Conservation (phyloP, 2,329 filamentous ascomycete genomes). For the Penicillium sclerotigenum region DNA sequence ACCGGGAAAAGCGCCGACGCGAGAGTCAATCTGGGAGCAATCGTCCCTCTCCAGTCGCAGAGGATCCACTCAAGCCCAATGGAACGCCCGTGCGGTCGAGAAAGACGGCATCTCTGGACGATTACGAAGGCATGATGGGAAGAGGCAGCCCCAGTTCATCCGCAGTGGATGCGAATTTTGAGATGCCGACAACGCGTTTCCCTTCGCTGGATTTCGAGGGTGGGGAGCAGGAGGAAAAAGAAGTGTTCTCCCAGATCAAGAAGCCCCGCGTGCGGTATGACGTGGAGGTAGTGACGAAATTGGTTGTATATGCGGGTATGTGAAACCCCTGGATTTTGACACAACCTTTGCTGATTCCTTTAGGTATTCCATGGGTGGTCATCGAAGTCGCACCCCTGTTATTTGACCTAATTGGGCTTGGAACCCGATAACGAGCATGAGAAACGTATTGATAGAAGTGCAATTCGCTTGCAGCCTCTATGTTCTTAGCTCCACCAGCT, state of each 20-base stretch:
- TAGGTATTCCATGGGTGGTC: slow-evolving; percentile 79
- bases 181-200: slow-evolving; percentile 22
- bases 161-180: slow-evolving; percentile 31
- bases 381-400: slow-evolving; percentile 70
- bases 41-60: slow-evolving; percentile 24
- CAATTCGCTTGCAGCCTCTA: not conserved
- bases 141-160: slow-evolving; percentile 52
- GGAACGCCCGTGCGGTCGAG: slow-evolving; percentile 41
- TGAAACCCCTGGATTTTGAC: not conserved
- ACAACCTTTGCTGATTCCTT: slow-evolving; percentile 5
- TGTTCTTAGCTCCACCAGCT: not conserved
- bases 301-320: slow-evolving; percentile 89
- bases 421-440: slow-evolving; percentile 8
- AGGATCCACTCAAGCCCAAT: slow-evolving; percentile 22
- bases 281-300: slow-evolving; percentile 96
- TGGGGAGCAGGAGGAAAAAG: slow-evolving; percentile 59
- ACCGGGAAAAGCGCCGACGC: slow-evolving; percentile 68
- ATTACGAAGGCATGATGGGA: slow-evolving; percentile 73
- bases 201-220: slow-evolving; percentile 32
- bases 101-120: slow-evolving; percentile 53
- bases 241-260: slow-evolving; percentile 80
- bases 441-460: not conserved
- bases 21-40: slow-evolving; percentile 54
- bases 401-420: slow-evolving; percentile 54
- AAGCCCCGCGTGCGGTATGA: slow-evolving; percentile 91